Percentiles rank a stretch among this genome's conserved stretches.
These are phyloP conservation scores for Fusarium albidum DNA, from an alignment of 2,329 filamentous ascomycete genomes.

Conservation along the genomic window DNA sequence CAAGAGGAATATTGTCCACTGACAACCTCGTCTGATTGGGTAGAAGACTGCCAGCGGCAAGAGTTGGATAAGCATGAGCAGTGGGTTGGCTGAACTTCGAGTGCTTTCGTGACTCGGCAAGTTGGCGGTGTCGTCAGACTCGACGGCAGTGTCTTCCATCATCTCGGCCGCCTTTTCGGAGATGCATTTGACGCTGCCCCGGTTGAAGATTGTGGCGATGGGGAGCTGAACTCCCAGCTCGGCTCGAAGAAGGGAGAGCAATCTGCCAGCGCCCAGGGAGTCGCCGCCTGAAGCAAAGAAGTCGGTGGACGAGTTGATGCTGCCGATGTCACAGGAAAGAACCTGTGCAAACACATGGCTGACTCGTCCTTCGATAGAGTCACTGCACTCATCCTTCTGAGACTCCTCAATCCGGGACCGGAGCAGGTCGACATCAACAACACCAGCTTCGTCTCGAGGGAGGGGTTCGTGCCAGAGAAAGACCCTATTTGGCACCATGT, in stretches of 20 bases:
- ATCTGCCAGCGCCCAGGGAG: constrained; percentile 60
- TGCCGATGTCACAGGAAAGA: constrained; percentile 37
- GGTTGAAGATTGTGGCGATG: constrained; percentile 60
- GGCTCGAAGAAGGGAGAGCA: constrained; percentile 59
- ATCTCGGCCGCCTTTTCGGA: no score
- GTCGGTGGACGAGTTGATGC: constrained; percentile 38
- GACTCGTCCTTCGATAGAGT: no score
- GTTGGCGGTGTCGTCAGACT: constrained; percentile 39
- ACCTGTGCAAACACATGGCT: no score
- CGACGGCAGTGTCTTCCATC: no score
- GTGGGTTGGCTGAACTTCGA: constrained; percentile 58
- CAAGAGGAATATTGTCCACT: constrained; percentile 62
- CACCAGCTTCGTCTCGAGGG: no score
- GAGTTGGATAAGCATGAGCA: constrained; percentile 59
- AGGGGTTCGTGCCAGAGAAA: no score
- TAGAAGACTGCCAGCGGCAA: constrained; percentile 58
- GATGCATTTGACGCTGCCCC: constrained; percentile 49
- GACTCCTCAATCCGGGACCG: no score
- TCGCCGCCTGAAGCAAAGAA: constrained; percentile 64
- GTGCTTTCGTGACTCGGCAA: constrained; percentile 43
- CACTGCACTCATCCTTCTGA: no score
- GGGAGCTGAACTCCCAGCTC: constrained; percentile 58
- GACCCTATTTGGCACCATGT: no score
- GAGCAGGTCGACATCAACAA: no score
- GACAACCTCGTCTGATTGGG: constrained; percentile 58